These are phyloP conservation scores for Arthroderma sp. DNA, from an alignment of 2,329 filamentous ascomycete species.

Conservation along the genomic window DNA sequence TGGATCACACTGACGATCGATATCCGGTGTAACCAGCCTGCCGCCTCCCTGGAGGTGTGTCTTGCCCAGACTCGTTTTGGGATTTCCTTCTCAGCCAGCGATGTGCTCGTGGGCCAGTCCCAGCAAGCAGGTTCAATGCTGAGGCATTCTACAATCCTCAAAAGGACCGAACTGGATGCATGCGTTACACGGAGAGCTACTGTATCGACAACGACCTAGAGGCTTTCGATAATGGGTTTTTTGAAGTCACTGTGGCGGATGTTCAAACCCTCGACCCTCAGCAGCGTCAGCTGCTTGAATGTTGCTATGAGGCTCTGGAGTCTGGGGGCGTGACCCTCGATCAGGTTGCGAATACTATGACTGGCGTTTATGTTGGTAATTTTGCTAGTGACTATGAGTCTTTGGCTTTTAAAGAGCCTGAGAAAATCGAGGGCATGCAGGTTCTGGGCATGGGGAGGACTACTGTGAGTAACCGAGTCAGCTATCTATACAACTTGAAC, in stretches of 20 bases:
- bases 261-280: not conserved
- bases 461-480: slow-evolving; percentile 11
- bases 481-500: slow-evolving; percentile 12
- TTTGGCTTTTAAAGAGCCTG: not conserved
- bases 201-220: not conserved
- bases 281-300: slow-evolving; percentile 3
- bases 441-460: not conserved
- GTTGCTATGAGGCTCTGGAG: slow-evolving; percentile 3
- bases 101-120: slow-evolving; percentile 9
- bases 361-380: not conserved
- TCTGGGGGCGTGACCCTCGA: not conserved
- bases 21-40: slow-evolving; percentile 3
- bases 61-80: slow-evolving; percentile 14
- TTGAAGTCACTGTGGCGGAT: not conserved
- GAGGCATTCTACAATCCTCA: slow-evolving; percentile 3
- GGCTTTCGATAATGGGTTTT: not conserved
- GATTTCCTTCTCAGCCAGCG: slow-evolving; percentile 13
- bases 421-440: not conserved
- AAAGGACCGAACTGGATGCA: not conserved
- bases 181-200: not conserved
- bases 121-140: slow-evolving; percentile 13
- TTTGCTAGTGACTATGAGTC: not conserved
- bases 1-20: not conserved
- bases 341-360: not conserved
- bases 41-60: slow-evolving; percentile 16